phyloP scores from a whole-genome alignment of 2,329 filamentous ascomycete species.

The Colletotrichum tanaceti region DNA sequence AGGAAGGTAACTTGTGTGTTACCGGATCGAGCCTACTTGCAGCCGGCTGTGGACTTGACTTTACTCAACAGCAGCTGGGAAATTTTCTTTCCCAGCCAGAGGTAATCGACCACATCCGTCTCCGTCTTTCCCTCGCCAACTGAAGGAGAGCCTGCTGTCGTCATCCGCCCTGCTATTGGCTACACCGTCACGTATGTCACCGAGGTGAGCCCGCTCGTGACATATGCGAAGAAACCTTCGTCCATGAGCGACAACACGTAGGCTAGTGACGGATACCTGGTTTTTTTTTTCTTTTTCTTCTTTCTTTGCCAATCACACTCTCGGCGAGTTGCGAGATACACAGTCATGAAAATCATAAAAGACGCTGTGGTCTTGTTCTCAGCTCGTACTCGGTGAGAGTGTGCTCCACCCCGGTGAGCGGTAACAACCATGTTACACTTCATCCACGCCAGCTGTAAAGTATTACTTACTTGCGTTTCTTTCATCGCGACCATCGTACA shows the following conservation, averaged over 20 bases:
- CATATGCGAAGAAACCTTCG: not conserved
- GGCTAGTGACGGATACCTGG: not conserved
- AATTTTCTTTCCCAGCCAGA: not conserved
- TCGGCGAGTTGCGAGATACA: not conserved
- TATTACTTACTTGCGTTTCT: not conserved
- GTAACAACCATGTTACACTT: not conserved
- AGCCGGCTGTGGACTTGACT: conserved; percentile 20
- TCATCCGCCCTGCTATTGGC: not conserved
- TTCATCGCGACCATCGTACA: not conserved
- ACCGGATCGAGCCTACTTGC: conserved; percentile 29
- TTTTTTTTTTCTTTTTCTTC: not conserved
- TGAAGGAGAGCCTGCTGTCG: conserved; percentile 19
- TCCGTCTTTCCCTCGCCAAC: conserved; percentile 23
- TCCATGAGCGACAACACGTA: not conserved
- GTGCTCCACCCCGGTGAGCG: conserved; percentile 23
- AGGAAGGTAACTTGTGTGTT: not conserved
- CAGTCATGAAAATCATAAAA: conserved; percentile 11
- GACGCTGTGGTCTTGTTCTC: not conserved
- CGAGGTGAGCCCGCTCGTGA: conserved; percentile 22
- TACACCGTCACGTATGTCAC: conserved; percentile 9
- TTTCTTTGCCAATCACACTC: not conserved
- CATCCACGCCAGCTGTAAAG: not conserved
- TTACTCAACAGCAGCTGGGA: conserved; percentile 2
- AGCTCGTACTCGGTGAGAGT: conserved; percentile 5
- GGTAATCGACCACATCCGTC: not conserved